phyloP scores from a whole-genome alignment of 2,329 filamentous ascomycete species.

The Gyromitra esculenta region DNA sequence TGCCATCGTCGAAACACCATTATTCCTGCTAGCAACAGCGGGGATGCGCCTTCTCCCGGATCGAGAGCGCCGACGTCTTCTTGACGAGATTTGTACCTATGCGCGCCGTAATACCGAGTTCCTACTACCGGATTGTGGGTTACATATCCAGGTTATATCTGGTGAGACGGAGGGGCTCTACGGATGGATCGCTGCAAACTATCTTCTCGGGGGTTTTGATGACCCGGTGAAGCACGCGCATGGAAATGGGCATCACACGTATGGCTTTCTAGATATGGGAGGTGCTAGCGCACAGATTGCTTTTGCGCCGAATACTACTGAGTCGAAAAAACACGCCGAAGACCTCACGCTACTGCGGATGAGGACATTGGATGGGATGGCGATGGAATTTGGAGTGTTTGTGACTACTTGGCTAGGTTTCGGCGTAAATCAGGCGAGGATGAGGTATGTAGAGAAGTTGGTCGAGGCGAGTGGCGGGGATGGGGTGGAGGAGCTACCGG shows the following conservation, averaged over 20 bases:
- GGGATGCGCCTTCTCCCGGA: slow-evolving; percentile 88
- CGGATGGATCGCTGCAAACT: slow-evolving; percentile 97
- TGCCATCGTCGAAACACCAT: slow-evolving; percentile 82
- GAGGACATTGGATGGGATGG: slow-evolving; percentile 79
- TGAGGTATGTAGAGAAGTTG: slow-evolving; percentile 83
- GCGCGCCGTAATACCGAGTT: slow-evolving; percentile 80
- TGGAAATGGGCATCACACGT: slow-evolving; percentile 89
- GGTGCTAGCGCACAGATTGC: slow-evolving; percentile 97
- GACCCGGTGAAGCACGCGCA: slow-evolving; percentile 71
- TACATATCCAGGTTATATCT: slow-evolving; percentile 92
- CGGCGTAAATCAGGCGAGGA: slow-evolving; percentile 91
- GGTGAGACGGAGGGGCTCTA: slow-evolving; percentile 96
- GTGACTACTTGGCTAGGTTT: slow-evolving; percentile 97
- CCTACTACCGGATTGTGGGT: slow-evolving; percentile 84
- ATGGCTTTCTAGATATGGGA: slow-evolving; percentile 98
- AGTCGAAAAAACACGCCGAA: slow-evolving; percentile 86
- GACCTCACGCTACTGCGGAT: slow-evolving; percentile 87
- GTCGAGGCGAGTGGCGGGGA: slow-evolving; percentile 71
- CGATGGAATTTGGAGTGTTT: slow-evolving; percentile 87
- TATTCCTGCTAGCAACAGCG: slow-evolving; percentile 95
- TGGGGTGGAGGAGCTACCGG: slow-evolving; percentile 75
- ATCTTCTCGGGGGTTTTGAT: slow-evolving; percentile 90
- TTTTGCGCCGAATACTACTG: slow-evolving; percentile 92
- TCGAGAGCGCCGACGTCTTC: slow-evolving; percentile 74
- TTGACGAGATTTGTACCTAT: slow-evolving; percentile 84